Base-by-base conservation (phyloP, 2,329 filamentous ascomycete genomes). In the Tolypocladium tropicale region DNA sequence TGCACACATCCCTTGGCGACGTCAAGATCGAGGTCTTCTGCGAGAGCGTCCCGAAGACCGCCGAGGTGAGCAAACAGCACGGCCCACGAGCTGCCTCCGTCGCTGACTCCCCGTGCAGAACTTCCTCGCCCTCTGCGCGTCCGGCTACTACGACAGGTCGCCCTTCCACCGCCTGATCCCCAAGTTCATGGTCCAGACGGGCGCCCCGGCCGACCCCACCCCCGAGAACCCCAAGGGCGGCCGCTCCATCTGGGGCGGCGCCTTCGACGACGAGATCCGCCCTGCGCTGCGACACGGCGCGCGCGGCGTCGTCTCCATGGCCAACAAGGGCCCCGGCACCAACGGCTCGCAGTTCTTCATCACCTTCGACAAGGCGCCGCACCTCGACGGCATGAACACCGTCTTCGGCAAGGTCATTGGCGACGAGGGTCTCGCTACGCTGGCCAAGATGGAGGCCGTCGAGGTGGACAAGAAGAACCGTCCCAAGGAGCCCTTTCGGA, bases 11-110 rank as follows among this genome's bases (percentile, higher is more conserved):
- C 53, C 81, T 88, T 54, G 94, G 94, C 68, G 87, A 94, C 73
- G 80, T 99, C 69, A 99, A 97, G 76, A 83, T 97, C 65, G 94
- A 97, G 72, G 78, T 99, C 62, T 97, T 96, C 76, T 97, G 93
- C 76, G 90, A 96, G 71, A 86, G 89, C 64, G 90, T 95, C 34
- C 94, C 94, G 60, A 92, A 93, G 71, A 96, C 94, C 0, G 88
- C 91, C 60, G 89, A 96, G 75, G 87, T 87, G 75, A 56, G 74
- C 32, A 4, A 3, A 10, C 6, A 49, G 14, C 46, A 23, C 16
- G 41, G 37, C 55, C 30, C 53, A 32, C 37, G 39, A 25, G 16
- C 12, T 54, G 34, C 30, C 52, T 37, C 50, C 59, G 59, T 50
- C 16, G 46, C 53, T 30, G 25, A 43, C 57, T 5, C 30, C 46